A percentile compares a stretch with the other conserved stretches of the same genome.
Conservation (phyloP, 257 asterid genomes). For the Salvia splendens region DNA sequence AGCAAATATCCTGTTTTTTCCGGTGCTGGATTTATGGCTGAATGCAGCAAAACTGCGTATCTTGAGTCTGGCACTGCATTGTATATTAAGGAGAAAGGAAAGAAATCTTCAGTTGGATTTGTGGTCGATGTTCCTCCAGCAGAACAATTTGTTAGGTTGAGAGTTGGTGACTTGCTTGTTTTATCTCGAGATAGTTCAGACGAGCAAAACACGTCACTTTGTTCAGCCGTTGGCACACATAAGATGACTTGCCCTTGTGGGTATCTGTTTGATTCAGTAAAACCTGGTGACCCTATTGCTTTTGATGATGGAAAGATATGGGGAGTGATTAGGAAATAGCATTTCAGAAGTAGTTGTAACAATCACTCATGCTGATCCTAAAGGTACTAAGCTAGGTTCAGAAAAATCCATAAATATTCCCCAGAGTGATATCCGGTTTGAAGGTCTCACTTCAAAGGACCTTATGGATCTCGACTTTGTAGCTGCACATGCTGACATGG, state of each 20-base stretch:
- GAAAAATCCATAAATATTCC: slow-evolving; percentile 80
- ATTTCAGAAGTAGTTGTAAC: slow-evolving; percentile 63
- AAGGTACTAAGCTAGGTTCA: slow-evolving; percentile 67
- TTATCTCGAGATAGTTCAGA: slow-evolving; percentile 60
- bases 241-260: slow-evolving; percentile 68
- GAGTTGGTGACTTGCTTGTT: slow-evolving; percentile 61
- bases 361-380: slow-evolving; percentile 65
- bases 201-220: slow-evolving; percentile 35
- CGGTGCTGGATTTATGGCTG: slow-evolving; percentile 66
- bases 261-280: slow-evolving; percentile 71
- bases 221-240: slow-evolving; percentile 44
- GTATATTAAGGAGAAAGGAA: slow-evolving; percentile 43
- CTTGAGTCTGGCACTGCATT: slow-evolving; percentile 62
- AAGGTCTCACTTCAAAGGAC: slow-evolving; percentile 77
- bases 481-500: slow-evolving; percentile 71
- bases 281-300: slow-evolving; percentile 71
- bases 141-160: slow-evolving; percentile 58
- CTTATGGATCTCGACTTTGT: slow-evolving; percentile 71
- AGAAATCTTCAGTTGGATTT: slow-evolving; percentile 47
- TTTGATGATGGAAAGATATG: slow-evolving; percentile 81
- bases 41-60: slow-evolving; percentile 59
- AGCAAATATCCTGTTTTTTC: slow-evolving; percentile 59
- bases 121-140: slow-evolving; percentile 59
- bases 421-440: slow-evolving; percentile 59
- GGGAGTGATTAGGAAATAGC: slow-evolving; percentile 73